Evolutionary conservation across 768 basidiomycete genomes (phyloP).

Genomic region (Mycena sanguinolenta): DNA sequence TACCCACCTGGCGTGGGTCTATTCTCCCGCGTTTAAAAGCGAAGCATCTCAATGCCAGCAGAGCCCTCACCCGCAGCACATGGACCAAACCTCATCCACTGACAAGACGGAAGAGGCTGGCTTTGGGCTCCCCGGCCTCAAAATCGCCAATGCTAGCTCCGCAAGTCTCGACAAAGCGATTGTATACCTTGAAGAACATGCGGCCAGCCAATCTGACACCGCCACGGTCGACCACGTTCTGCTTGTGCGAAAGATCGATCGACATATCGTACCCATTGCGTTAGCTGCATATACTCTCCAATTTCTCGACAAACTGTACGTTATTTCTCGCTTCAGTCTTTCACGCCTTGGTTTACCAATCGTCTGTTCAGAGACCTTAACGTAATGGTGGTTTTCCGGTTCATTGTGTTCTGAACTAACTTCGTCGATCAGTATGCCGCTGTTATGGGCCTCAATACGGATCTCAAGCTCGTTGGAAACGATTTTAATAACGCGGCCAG

Average conservation of each 20-base stretch:
- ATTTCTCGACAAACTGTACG: slow-evolving; percentile 36
- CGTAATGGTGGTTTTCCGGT: slow-evolving; percentile 14
- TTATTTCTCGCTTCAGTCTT: background rate
- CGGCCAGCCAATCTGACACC: slow-evolving; percentile 8
- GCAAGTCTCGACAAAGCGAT: slow-evolving; percentile 33
- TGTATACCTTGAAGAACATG: slow-evolving; percentile 29
- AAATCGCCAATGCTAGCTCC: slow-evolving; percentile 20
- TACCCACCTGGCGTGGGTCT: background rate
- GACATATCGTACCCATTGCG: slow-evolving; percentile 34
- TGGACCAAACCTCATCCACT: slow-evolving; percentile 4
- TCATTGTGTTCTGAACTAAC: background rate
- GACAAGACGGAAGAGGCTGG: background rate
- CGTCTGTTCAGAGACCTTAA: slow-evolving; percentile 29
- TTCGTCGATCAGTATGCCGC: slow-evolving; percentile 29
- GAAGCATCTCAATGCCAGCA: background rate
- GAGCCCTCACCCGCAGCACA: background rate
- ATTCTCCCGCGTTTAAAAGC: slow-evolving; percentile 26
- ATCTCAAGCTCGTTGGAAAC: slow-evolving; percentile 33
- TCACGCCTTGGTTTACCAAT: background rate
- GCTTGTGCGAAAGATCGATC: slow-evolving; percentile 38
- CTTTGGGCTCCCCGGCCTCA: slow-evolving; percentile 3
- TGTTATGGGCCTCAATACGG: slow-evolving; percentile 35
- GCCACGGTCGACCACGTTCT: slow-evolving; percentile 26
- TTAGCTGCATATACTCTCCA: slow-evolving; percentile 30
- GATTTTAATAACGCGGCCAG: slow-evolving; percentile 37